Evolutionary conservation across 2,329 filamentous ascomycete species (phyloP), one percentile per base, ranked within the genome.

Genomic region (Fusarium xylarioides): DNA sequence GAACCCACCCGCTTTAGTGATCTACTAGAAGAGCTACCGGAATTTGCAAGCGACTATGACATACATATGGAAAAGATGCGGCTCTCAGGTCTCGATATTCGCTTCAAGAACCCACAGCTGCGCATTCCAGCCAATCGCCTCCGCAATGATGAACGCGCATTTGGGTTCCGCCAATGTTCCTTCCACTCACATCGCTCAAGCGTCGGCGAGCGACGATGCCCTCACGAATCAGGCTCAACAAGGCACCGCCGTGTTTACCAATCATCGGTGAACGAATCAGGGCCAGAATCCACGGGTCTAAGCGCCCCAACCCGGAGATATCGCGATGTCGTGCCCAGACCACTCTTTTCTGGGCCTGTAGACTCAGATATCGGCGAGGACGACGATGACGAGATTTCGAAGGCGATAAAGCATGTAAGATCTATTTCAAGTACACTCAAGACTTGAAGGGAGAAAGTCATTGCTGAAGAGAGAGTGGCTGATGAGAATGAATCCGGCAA

Each of bases 51-150:
- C 62, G 88, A 90, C 76, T 90, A 89, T 78, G 79, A 81, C 42
- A 82, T 82, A 50, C 88, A 90, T 77, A 79, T 87, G 52, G 79
- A 80, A 74, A 89, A 88, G 80, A 88, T 90, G 83, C 79, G 80
- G 46, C 80, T 81, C 66, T 86, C 85, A 66, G 82, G 85, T 30
- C 84, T 88, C 58, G 84, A 89, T 71, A 80, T 87, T 42, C 83
- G 85, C 73, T 83, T 88, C 81, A 90, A 90, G 83, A 90, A 90
- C 81, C 88, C 88, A 19, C 88, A 90, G 80, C 85, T 90, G 28
- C 84, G 88, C 69, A 85, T 90, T 58, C 86, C 87, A 19, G 86
- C 85, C 71, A 90, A 90, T 81, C 82, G 83, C 62, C 82, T 90
- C 28, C 83, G 85, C 68, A 88, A 85, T 79, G 88, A 88, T 50